Percentiles rank a stretch among this genome's conserved stretches.
Evolutionary conservation across 495 filamentous ascomycete genomes (phyloP).

Genomic region (Apodospora peruviana): DNA sequence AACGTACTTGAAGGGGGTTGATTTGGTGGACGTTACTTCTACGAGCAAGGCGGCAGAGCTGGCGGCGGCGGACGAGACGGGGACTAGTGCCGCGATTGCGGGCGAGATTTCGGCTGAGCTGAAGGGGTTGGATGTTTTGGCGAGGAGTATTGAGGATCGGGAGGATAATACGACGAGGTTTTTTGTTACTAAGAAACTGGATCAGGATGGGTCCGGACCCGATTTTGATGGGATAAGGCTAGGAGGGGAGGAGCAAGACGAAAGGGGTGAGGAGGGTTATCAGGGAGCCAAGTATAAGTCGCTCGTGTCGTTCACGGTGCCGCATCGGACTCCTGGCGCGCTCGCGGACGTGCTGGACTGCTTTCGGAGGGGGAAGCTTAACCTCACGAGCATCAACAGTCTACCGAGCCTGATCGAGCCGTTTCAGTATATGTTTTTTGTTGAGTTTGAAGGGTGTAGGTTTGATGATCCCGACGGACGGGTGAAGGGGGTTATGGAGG

Average conservation of each 20-base stretch:
- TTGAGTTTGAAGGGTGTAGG: constrained; percentile 70
- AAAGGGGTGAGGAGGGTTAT: constrained; percentile 5
- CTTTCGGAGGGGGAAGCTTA: constrained; percentile 66
- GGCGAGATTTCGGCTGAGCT: constrained; percentile 64
- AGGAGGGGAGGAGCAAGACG: background rate
- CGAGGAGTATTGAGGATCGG: constrained; percentile 72
- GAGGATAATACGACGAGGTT: constrained; percentile 86
- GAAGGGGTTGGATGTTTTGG: constrained; percentile 62
- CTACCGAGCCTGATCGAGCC: constrained; percentile 67
- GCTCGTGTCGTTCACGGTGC: constrained; percentile 74
- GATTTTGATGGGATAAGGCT: background rate
- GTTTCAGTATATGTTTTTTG: constrained; percentile 94
- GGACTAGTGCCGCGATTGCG: constrained; percentile 70
- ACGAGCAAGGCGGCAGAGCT: constrained; percentile 79
- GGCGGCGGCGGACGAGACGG: constrained; percentile 52
- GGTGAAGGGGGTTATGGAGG: constrained; percentile 46
- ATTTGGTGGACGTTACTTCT: constrained; percentile 78
- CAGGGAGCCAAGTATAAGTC: constrained; percentile 50
- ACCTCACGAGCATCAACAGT: constrained; percentile 86
- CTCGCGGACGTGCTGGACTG: constrained; percentile 74
- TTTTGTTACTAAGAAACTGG: constrained; percentile 58
- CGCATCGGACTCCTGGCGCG: constrained; percentile 71
- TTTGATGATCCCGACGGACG: constrained; percentile 42
- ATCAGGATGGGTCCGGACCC: background rate
- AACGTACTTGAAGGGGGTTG: constrained; percentile 58